Conservation (phyloP, 2,329 filamentous ascomycete genomes). For the Aspergillus versicolor region DNA sequence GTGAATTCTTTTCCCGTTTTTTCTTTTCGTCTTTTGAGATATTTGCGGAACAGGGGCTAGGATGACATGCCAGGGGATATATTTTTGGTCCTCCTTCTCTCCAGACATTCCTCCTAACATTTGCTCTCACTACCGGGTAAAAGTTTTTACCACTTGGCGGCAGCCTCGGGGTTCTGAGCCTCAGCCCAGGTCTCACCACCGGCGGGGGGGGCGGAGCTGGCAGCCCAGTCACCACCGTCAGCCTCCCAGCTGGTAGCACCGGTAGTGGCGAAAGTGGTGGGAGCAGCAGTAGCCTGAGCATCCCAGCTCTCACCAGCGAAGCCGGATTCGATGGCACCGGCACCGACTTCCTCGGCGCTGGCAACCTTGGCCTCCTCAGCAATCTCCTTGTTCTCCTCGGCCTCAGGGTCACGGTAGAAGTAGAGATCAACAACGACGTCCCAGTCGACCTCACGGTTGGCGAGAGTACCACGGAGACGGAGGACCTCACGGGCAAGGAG, state of each 20-base stretch:
- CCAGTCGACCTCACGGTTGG: conserved; percentile 94
- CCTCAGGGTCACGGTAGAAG: conserved; percentile 99
- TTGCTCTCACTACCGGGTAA: conserved; percentile 27
- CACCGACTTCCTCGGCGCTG: conserved; percentile 79
- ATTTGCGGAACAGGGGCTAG: conserved; percentile 36
- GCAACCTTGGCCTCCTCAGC: conserved; percentile 80
- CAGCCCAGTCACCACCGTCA: conserved; percentile 55
- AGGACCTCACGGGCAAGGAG: conserved; percentile 99
- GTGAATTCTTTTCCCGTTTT: conserved; percentile 35
- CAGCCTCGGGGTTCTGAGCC: conserved; percentile 31
- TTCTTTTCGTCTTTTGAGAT: conserved; percentile 32
- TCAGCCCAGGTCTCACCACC: conserved; percentile 44
- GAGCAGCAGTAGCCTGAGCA: conserved; percentile 62
- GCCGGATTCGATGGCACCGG: conserved; percentile 74
- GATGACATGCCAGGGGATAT: conserved; percentile 39
- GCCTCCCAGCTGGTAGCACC: conserved; percentile 64
- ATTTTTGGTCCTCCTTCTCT: conserved; percentile 13
- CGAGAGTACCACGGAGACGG: conserved; percentile 94
- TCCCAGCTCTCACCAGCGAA: conserved; percentile 85
- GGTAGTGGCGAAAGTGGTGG: conserved; percentile 65
- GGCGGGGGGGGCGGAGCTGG: conserved; percentile 41
- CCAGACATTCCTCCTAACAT: conserved; percentile 30
- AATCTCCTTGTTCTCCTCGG: conserved; percentile 96
- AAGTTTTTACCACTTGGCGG: conserved; percentile 41
- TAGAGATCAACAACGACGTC: conserved; percentile 99